Evolutionary conservation across 768 basidiomycete species (phyloP).

Genomic region (Phanerochaete sordida): DNA sequence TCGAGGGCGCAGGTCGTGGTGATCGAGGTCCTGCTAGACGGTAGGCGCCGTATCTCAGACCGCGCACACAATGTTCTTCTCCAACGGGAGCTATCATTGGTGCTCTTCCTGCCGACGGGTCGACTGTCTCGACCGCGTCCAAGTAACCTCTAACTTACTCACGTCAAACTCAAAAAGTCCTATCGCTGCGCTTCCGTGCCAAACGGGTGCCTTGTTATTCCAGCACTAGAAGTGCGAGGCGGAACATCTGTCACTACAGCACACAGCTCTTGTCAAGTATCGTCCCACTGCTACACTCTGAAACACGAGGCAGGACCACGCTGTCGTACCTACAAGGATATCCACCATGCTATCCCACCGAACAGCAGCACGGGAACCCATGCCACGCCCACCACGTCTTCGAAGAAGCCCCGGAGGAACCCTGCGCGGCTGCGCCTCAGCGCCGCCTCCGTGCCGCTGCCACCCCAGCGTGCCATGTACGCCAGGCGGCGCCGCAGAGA

Average conservation of each 20-base stretch:
- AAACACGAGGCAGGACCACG: background rate
- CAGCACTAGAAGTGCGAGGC: background rate
- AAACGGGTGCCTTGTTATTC: background rate
- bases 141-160: background rate
- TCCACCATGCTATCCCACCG: conserved; percentile 31
- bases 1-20: no score
- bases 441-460: background rate
- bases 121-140: background rate
- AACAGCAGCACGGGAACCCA: conserved; percentile 35
- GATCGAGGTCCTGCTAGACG: no score
- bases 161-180: background rate
- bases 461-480: background rate
- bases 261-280: background rate
- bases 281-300: background rate
- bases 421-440: conserved; percentile 16
- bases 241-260: background rate
- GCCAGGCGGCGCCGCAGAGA: conserved; percentile 1
- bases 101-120: background rate
- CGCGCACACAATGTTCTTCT: no score
- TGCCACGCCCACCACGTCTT: conserved; percentile 31
- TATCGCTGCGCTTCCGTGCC: background rate
- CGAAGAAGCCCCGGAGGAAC: conserved; percentile 25
- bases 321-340: conserved; percentile 10
- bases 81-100: no score
- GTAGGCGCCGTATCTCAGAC: no score